phyloP scores from a whole-genome alignment of 441 rosid genomes.

The Biscutella laevigata region DNA sequence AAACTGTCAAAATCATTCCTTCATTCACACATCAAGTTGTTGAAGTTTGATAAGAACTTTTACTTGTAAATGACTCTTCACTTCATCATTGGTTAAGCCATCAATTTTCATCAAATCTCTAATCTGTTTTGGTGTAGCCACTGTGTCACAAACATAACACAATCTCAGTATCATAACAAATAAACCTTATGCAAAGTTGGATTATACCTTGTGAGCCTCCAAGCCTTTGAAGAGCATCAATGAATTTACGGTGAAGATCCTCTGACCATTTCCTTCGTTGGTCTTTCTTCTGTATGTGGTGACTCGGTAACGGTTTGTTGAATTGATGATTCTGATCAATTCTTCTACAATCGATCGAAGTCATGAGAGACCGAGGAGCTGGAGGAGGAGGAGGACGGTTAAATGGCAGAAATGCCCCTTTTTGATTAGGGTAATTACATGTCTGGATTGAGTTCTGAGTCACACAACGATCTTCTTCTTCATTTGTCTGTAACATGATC shows the following conservation, averaged over 20 bases:
- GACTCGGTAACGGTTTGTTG: constrained; percentile 10
- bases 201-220: constrained; percentile 52
- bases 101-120: constrained; percentile 53
- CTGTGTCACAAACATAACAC: constrained; percentile 26
- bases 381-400: constrained; percentile 14
- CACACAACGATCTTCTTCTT: constrained; percentile 32
- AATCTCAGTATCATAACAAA: constrained; percentile 14
- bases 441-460: constrained; percentile 34
- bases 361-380: constrained; percentile 26
- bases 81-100: constrained; percentile 62
- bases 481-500: constrained; percentile 28
- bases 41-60: not conserved
- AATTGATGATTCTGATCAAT: constrained; percentile 17
- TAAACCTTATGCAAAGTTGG: not conserved
- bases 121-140: constrained; percentile 60
- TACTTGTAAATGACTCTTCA: constrained; percentile 66
- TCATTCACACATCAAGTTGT: not conserved
- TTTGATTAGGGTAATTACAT: constrained; percentile 26
- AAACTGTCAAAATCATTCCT: constrained; percentile 6
- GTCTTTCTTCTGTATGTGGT: constrained; percentile 34
- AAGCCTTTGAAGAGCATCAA: constrained; percentile 46
- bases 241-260: constrained; percentile 46
- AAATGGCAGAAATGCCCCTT: constrained; percentile 44
- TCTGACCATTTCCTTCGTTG: constrained; percentile 57
- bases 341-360: constrained; percentile 22